These are phyloP conservation scores for Ophiostoma quercus DNA, from an alignment of 2,329 filamentous ascomycete species.

Conservation along the genomic window DNA sequence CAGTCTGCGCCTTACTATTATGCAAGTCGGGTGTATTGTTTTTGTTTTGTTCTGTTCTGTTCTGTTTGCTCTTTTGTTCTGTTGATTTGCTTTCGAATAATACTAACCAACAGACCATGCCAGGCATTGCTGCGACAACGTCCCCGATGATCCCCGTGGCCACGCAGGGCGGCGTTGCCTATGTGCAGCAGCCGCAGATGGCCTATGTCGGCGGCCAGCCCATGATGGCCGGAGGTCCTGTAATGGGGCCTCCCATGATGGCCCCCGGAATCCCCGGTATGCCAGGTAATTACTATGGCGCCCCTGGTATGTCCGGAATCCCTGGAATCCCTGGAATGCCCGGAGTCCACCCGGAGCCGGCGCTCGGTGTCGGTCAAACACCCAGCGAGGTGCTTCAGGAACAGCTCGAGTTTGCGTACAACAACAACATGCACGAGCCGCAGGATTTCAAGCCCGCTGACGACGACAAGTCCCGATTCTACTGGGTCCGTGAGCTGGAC, in stretches of 20 bases:
- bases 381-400: slow-evolving; percentile 43
- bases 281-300: slow-evolving; percentile 30
- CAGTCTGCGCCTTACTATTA: not conserved
- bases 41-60: not conserved
- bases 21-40: slow-evolving; percentile 20
- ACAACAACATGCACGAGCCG: slow-evolving; percentile 49
- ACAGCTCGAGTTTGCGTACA: slow-evolving; percentile 46
- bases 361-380: slow-evolving; percentile 50
- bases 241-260: slow-evolving; percentile 29
- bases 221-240: slow-evolving; percentile 24
- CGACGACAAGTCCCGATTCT: slow-evolving; percentile 55
- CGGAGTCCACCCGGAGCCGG: slow-evolving; percentile 37
- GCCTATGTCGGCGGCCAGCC: slow-evolving; percentile 22
- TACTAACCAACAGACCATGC: not conserved
- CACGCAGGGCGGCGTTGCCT: slow-evolving; percentile 19
- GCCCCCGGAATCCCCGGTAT: slow-evolving; percentile 28
- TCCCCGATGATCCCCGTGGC: slow-evolving; percentile 25
- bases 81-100: not conserved
- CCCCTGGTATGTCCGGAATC: too few relatives aligned
- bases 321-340: slow-evolving; percentile 15
- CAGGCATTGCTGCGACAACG: slow-evolving; percentile 24
- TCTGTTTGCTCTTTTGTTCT: not conserved
- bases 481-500: slow-evolving; percentile 57
- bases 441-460: slow-evolving; percentile 61
- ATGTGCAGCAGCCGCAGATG: slow-evolving; percentile 21